phyloP scores from a whole-genome alignment of 768 basidiomycete genomes.

The Lentinula aciculospora region DNA sequence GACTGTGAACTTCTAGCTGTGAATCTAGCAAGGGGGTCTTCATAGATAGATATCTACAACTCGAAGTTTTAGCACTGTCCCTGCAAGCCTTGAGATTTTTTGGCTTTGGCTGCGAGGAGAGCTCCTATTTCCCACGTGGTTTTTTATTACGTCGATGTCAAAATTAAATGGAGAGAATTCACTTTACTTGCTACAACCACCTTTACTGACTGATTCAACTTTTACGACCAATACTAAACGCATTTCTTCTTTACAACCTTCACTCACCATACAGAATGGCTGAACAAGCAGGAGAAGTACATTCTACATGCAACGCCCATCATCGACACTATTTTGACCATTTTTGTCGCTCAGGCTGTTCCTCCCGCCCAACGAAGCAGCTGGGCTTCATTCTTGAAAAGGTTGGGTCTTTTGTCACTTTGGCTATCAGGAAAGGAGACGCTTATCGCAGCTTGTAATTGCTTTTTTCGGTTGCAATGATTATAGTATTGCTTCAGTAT shows the following conservation, averaged over 20 bases:
- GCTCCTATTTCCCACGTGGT: neutral
- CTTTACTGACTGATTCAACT: neutral
- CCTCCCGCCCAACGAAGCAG: conserved; percentile 79
- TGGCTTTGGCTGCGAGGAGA: too few relatives aligned
- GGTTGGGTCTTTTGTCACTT: conserved; percentile 41
- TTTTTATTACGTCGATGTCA: neutral
- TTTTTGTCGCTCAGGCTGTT: conserved; percentile 54
- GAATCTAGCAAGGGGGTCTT: neutral
- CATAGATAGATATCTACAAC: neutral
- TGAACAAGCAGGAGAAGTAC: conserved; percentile 38
- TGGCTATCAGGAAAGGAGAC: conserved; percentile 1
- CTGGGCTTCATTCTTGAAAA: conserved; percentile 90
- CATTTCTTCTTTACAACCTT: too few relatives aligned
- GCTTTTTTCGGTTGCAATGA: neutral
- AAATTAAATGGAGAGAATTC: neutral
- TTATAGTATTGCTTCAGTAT: conserved; percentile 73
- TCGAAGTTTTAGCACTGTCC: too few relatives aligned
- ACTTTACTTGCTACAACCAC: neutral
- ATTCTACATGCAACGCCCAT: conserved; percentile 19
- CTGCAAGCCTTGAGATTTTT: too few relatives aligned
- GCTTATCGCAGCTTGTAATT: conserved; percentile 7
- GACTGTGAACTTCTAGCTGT: conserved; percentile 65
- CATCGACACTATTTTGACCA: conserved; percentile 17
- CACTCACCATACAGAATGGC: conserved; percentile 18
- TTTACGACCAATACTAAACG: conserved; percentile 3